These are phyloP conservation scores for Euphorbia schlechtendalii DNA, from an alignment of 441 rosid species.

Conservation along the genomic window DNA sequence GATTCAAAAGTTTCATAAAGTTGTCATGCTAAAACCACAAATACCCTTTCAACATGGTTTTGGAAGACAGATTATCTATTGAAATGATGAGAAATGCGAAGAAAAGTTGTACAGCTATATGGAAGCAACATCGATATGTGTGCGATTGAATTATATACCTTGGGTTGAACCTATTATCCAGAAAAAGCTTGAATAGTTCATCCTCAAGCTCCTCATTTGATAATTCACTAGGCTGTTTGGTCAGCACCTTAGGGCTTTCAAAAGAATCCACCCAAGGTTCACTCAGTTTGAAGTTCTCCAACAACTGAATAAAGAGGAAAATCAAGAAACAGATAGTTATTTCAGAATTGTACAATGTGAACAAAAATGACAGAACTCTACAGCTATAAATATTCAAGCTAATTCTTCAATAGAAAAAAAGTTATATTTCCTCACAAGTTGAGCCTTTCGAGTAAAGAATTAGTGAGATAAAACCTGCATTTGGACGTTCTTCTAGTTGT, in stretches of 20 bases:
- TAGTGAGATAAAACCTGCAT: background rate
- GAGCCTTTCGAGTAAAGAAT: background rate
- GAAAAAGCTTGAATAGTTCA: slow-evolving; percentile 52
- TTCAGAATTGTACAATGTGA: background rate
- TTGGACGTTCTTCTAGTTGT: background rate
- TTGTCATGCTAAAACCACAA: background rate
- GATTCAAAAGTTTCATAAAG: background rate
- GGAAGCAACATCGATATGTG: background rate
- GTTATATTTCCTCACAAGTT: background rate
- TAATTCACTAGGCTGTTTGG: slow-evolving; percentile 35
- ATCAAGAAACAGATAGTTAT: background rate
- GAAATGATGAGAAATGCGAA: background rate
- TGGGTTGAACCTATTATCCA: slow-evolving; percentile 46
- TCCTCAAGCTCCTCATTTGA: slow-evolving; percentile 48
- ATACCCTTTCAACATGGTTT: background rate
- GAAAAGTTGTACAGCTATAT: too few relatives aligned
- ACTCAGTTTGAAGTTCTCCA: slow-evolving; percentile 44
- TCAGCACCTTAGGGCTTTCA: slow-evolving; percentile 15
- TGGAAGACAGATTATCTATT: background rate
- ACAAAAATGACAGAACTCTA: background rate
- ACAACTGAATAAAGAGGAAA: slow-evolving; percentile 36
- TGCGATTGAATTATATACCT: slow-evolving; percentile 34
- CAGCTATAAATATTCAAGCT: background rate
- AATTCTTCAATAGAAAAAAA: background rate
- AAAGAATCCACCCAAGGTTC: slow-evolving; percentile 49